Conservation (phyloP, 2,329 filamentous ascomycete species). For the Hortaea sp. region DNA sequence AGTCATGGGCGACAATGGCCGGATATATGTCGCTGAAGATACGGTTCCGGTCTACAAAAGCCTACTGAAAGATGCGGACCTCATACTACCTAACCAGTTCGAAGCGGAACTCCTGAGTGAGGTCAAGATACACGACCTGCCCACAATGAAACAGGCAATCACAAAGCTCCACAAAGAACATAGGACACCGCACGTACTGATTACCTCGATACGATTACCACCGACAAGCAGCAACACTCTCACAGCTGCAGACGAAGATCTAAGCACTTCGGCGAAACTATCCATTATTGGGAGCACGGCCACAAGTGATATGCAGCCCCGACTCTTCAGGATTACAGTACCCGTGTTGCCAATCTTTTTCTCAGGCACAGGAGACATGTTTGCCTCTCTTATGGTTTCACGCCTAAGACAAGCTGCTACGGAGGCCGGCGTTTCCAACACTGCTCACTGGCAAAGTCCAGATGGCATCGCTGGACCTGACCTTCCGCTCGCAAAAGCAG, state of each 20-base stretch:
- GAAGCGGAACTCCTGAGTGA: constrained; percentile 89
- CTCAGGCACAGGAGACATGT: constrained; percentile 96
- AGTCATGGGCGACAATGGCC: constrained; percentile 95
- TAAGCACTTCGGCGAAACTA: constrained; percentile 13
- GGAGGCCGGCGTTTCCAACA: constrained; percentile 41
- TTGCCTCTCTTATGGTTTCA: constrained; percentile 80
- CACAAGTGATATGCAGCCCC: constrained; percentile 52
- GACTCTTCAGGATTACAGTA: constrained; percentile 82
- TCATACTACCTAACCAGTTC: constrained; percentile 94
- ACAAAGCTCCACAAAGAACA: constrained; percentile 63
- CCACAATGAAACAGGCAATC: constrained; percentile 63
- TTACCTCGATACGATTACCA: constrained; percentile 74
- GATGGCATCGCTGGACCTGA: constrained; percentile 60
- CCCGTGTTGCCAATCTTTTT: constrained; percentile 89
- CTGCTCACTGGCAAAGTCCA: constrained; percentile 62
- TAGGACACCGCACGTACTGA: constrained; percentile 75
- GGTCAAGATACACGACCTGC: constrained; percentile 69
- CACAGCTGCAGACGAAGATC: constrained; percentile 11
- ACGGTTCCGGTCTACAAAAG: constrained; percentile 84
- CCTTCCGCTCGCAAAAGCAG: constrained; percentile 71
- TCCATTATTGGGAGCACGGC: constrained; percentile 68
- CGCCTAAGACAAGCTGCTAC: constrained; percentile 74
- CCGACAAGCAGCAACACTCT: constrained; percentile 40
- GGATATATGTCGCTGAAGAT: constrained; percentile 81
- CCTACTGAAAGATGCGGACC: constrained; percentile 69